Evolutionary conservation across 106 monocot species (phyloP), one percentile per base, ranked within the genome.

Genomic region (Platanthera zijinensis): DNA sequence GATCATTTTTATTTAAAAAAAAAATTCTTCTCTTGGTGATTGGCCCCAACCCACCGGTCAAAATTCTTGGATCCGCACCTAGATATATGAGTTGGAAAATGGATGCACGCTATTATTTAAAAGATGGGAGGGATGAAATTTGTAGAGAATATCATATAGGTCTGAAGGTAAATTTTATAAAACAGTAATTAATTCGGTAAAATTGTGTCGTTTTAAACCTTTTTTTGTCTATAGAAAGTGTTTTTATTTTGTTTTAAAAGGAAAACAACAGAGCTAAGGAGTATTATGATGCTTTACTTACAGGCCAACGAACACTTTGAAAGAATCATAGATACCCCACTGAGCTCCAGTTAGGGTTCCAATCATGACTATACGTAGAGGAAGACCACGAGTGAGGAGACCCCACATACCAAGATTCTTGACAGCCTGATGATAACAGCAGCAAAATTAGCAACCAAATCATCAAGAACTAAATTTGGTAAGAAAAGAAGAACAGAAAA

Each of bases 221-320:
- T 4, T 61, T 21, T n/a, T 61, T 7, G 8, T 7, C 1, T 18
- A n/a, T 61, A 61, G 51, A 19, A 79, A 72, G 7, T 28, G 17
- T 52, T 12, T 48, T 48, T 48, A 52, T 52, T 52, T 52, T 10
- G 8, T 9, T 1, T 46, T 63, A 7, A 6, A 51, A 68, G 8
- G 17, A 66, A 8, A 47, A 5, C 46, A 10, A 47, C 18, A 54
- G 18, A 53, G 47, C 39, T 74, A 57, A 53, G 11, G 54, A 46
- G 13, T 19, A 10, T 25, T 57, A 17, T 25, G 69, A 12, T 11
- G 71, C 52, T 72, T 10, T n/a, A 87, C 89, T 69, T 86, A 93
- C 93, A 93, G 71, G 76, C 88, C 88, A 78, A 93, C 86, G 19
- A 90, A 88, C 53, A 93, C 90, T 81, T 90, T 93, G 77, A 90